These are phyloP conservation scores for Bassia scoparia DNA, from an alignment of 148 eudicot genomes.

Conservation along the genomic window DNA sequence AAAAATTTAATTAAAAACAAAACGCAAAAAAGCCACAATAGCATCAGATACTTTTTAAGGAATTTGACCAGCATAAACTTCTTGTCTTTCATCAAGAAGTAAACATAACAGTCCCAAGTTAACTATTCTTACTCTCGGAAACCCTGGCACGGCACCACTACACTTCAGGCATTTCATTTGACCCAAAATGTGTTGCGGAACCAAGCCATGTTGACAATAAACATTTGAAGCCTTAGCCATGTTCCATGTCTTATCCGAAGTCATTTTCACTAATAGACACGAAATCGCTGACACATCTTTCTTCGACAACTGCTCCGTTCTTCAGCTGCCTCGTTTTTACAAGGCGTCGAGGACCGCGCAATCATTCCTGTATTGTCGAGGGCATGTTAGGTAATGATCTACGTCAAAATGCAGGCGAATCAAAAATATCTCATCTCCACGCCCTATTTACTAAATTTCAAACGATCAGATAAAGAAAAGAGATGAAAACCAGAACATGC, in stretches of 20 bases:
- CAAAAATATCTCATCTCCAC: too few relatives aligned
- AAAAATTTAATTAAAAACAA: not conserved
- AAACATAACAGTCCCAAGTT: slow-evolving; percentile 98
- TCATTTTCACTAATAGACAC: slow-evolving; percentile 93
- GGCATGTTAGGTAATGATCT: slow-evolving; percentile 3
- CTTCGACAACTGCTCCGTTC: slow-evolving; percentile 98
- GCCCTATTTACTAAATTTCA: too few relatives aligned
- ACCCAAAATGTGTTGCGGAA: slow-evolving; percentile 98
- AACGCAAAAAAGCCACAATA: slow-evolving; percentile 13
- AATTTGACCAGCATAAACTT: slow-evolving; percentile 98
- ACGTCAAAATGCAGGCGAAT: too few relatives aligned
- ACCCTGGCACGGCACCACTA: slow-evolving; percentile 93
- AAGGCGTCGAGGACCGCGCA: slow-evolving; percentile 90
- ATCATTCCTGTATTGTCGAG: slow-evolving; percentile 85
- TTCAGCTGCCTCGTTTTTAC: slow-evolving; percentile 98
- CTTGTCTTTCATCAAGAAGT: slow-evolving; percentile 99
- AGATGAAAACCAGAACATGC: not conserved
- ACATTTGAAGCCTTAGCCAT: slow-evolving; percentile 98
- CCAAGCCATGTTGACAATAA: slow-evolving; percentile 99
- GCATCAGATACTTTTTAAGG: slow-evolving; percentile 81
- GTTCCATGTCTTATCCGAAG: slow-evolving; percentile 87
- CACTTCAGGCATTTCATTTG: slow-evolving; percentile 98
- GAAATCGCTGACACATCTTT: slow-evolving; percentile 97
- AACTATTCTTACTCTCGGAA: slow-evolving; percentile 95
- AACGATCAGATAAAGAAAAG: not conserved